A percentile compares a stretch with the other conserved stretches of the same genome.
phyloP scores from a whole-genome alignment of 345 rosid genomes.

The Angophora floribunda region DNA sequence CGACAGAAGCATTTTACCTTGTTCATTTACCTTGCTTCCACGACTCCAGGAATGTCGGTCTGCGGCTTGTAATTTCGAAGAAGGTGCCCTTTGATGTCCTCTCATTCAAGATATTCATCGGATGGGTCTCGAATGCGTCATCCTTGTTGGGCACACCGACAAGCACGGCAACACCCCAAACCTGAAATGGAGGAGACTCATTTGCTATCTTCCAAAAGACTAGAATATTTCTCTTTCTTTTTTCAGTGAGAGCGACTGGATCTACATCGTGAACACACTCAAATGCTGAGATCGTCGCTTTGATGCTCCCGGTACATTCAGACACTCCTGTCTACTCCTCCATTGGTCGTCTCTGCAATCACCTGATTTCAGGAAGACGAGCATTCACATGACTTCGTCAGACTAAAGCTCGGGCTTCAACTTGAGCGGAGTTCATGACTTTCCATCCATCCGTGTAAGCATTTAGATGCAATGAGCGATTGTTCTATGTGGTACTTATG shows the following conservation, averaged over 20 bases:
- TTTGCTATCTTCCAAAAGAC: background rate
- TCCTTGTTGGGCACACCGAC: slow-evolving; percentile 42
- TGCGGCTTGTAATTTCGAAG: slow-evolving; percentile 49
- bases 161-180: slow-evolving; percentile 44
- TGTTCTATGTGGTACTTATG: background rate
- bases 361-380: slow-evolving; percentile 14
- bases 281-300: slow-evolving; percentile 74
- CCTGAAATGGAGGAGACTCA: slow-evolving; percentile 10
- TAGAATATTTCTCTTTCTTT: too few relatives aligned
- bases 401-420: too few relatives aligned
- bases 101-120: slow-evolving; percentile 31
- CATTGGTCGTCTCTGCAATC: slow-evolving; percentile 62
- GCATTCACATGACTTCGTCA: too few relatives aligned
- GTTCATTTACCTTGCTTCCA: slow-evolving; percentile 36
- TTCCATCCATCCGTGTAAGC: background rate
- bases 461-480: background rate
- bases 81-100: slow-evolving; percentile 45
- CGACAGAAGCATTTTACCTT: slow-evolving; percentile 6
- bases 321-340: slow-evolving; percentile 72
- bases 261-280: slow-evolving; percentile 81
- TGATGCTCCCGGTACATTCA: slow-evolving; percentile 62
- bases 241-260: too few relatives aligned
- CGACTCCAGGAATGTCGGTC: background rate
- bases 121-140: slow-evolving; percentile 32
- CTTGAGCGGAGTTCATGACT: background rate